Percentiles rank a stretch among this genome's conserved stretches.
phyloP scores from a whole-genome alignment of 306 rosid species.

The Pueraria montana region DNA sequence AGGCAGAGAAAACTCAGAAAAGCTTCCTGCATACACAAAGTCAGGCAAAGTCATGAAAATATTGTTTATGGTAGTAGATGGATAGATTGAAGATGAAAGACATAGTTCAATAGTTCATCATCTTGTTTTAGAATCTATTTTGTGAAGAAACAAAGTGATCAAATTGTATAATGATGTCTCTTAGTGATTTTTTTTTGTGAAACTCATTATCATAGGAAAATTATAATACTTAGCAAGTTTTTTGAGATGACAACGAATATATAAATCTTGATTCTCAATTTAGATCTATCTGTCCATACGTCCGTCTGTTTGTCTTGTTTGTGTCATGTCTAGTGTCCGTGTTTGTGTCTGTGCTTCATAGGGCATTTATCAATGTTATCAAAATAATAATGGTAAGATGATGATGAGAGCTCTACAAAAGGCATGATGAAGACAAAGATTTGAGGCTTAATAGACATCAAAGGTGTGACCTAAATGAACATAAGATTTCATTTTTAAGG shows the following conservation, averaged over 20 bases:
- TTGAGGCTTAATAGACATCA: slow-evolving; percentile 9
- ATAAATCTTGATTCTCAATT: not conserved
- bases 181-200: not conserved
- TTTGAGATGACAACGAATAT: not conserved
- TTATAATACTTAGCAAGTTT: not conserved
- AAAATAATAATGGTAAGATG: not conserved
- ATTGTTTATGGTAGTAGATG: not conserved
- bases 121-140: not conserved
- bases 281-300: not conserved
- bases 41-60: not conserved
- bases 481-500: not conserved
- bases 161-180: not conserved
- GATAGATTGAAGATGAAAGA: not conserved
- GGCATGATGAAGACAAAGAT: slow-evolving; percentile 25
- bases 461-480: slow-evolving; percentile 37
- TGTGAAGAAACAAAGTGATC: not conserved
- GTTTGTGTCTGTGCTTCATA: not conserved
- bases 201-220: not conserved
- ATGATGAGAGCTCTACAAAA: not conserved
- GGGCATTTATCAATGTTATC: slow-evolving; percentile 4
- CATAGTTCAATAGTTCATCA: not conserved
- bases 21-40: not conserved
- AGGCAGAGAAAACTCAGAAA: not conserved
- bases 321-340: not conserved
- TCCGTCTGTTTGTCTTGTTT: too few species aligned